Evolutionary conservation across 2,329 filamentous ascomycete genomes (phyloP), one percentile per base, ranked within the genome.

Genomic region (Penicillium sp.): DNA sequence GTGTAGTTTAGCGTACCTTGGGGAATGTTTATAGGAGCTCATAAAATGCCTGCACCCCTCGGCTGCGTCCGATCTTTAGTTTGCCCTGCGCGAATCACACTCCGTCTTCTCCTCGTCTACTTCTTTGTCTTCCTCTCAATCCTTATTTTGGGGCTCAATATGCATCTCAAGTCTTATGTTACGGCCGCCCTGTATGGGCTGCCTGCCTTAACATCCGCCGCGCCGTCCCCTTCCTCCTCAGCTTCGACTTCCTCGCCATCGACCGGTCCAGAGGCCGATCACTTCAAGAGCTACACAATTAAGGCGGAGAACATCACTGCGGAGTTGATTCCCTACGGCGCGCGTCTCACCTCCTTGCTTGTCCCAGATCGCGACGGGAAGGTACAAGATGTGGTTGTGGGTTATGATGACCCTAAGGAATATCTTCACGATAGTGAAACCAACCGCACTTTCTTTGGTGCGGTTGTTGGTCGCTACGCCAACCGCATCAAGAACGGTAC

Each of bases 401-500:
- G 80, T 39, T 82, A 80, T 50, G 80, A 82, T 56, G 70, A 79
- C 55, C 69, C 75, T 3, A 67, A 67, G 18, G 59, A 75, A 56
- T 77, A 81, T 61, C 56, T 78, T 45, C 67, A 68, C 24, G 78
- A 81, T 57, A 73, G 72, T 8, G 62, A 75, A 55, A 79, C 75
- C 31, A 76, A 75, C 45, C 75, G 79, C 61, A 80, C 76, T 45
- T 79, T 70, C 67, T 79, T 78, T 56, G 78, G 77, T 16, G 67
- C 78, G 2, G 67, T 78, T 5, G 77, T 80, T 13, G 80, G 80
- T 52, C 75, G 79, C 45, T 82, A 82, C 68, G 80, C 79, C 53
- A 82, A 82, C 63, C 77, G 80, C 38, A 82, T 82, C 67, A 81
- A 78, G 71, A 83, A 83, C 54, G 79, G 79, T 48, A 82, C 80